Conservation (phyloP, 2,329 filamentous ascomycete genomes). For the Juglanconis sp. region DNA sequence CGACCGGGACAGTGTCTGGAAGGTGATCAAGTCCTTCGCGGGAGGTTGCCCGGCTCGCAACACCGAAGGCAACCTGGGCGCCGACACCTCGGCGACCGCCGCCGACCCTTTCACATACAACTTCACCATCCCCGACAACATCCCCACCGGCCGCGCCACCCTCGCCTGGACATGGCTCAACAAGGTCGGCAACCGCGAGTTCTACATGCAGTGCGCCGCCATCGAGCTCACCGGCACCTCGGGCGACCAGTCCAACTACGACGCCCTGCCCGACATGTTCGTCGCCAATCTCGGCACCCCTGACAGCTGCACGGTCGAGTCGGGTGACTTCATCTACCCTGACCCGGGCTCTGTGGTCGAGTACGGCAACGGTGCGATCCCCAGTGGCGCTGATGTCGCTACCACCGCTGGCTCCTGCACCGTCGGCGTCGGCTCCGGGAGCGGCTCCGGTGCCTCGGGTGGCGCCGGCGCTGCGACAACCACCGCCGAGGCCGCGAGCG, state of each 20-base stretch:
- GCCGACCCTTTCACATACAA: slow-evolving; percentile 56
- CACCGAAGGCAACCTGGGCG: slow-evolving; percentile 54
- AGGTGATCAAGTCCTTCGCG: slow-evolving; percentile 84
- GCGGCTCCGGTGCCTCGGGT: slow-evolving; percentile 19
- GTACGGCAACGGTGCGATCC: slow-evolving; percentile 37
- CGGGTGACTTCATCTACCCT: slow-evolving; percentile 62
- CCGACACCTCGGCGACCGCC: slow-evolving; percentile 35
- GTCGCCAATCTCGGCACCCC: slow-evolving; percentile 64
- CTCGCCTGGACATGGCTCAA: slow-evolving; percentile 97
- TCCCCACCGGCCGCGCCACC: slow-evolving; percentile 73
- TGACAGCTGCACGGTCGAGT: slow-evolving; percentile 55
- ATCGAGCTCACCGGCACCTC: slow-evolving; percentile 58
- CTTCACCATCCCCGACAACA: slow-evolving; percentile 67
- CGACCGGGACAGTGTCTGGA: slow-evolving; percentile 67
- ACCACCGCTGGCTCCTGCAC: slow-evolving; percentile 25
- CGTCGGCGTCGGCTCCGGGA: slow-evolving; percentile 24
- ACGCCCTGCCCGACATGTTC: slow-evolving; percentile 70
- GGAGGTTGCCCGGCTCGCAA: slow-evolving; percentile 75
- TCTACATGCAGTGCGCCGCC: slow-evolving; percentile 96
- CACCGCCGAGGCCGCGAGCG: slow-evolving; percentile 18
- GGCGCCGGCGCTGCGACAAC: slow-evolving; percentile 22
- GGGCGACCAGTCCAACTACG: slow-evolving; percentile 50
- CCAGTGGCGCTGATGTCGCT: slow-evolving; percentile 27
- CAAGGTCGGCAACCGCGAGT: slow-evolving; percentile 85
- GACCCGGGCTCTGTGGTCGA: slow-evolving; percentile 61